Conservation (phyloP, 306 rosid species). For the Quercus rubra region DNA sequence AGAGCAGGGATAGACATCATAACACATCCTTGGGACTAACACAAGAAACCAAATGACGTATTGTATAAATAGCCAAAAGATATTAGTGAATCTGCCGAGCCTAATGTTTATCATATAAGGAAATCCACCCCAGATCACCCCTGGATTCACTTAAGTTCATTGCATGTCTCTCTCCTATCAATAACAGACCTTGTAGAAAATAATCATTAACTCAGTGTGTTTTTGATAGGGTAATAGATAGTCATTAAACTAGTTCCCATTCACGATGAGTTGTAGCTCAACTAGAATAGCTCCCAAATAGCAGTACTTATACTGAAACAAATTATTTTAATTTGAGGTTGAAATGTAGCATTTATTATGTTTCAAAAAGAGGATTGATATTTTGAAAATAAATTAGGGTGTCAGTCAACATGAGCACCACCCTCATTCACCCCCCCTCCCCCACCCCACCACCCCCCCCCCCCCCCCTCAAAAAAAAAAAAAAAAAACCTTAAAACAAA, state of each 20-base stretch:
- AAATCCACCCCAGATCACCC: neutral
- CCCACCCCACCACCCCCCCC: neutral
- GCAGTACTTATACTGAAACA: neutral
- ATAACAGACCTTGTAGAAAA: neutral
- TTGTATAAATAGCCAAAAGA: slow-evolving; percentile 5
- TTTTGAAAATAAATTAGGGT: neutral
- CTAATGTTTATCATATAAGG: neutral
- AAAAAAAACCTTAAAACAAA: no score
- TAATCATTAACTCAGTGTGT: neutral
- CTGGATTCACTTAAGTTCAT: neutral
- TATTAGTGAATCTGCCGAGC: slow-evolving; percentile 7
- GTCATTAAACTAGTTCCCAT: neutral
- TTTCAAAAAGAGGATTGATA: neutral
- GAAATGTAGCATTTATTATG: neutral
- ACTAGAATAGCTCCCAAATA: neutral
- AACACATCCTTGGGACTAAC: neutral
- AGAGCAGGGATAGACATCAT: slow-evolving; percentile 2
- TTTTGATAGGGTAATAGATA: neutral
- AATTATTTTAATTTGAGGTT: neutral
- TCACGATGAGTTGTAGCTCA: neutral
- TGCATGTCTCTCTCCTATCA: neutral
- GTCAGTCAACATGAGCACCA: neutral
- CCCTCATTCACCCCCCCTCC: no score
- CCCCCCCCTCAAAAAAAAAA: no score
- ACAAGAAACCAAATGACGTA: slow-evolving; percentile 15